phyloP scores from a whole-genome alignment of 2,329 filamentous ascomycete genomes.

The Rhinocladiella similis region DNA sequence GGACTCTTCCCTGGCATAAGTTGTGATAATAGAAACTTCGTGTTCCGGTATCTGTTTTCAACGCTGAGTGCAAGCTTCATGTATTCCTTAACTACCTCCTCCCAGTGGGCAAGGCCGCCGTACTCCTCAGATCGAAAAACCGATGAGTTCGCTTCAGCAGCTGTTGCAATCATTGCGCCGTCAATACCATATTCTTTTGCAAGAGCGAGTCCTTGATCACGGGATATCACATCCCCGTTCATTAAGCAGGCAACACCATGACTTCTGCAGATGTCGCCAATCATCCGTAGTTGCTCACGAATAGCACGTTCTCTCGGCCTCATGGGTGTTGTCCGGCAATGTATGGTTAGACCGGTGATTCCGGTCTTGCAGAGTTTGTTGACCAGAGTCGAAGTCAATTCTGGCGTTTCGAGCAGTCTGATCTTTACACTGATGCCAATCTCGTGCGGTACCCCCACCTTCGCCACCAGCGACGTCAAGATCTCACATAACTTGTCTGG shows the following conservation, averaged over 20 bases:
- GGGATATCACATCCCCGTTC: slow-evolving; percentile 85
- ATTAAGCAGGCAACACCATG: slow-evolving; percentile 89
- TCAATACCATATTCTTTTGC: slow-evolving; percentile 81
- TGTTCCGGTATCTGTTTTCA: slow-evolving; percentile 87
- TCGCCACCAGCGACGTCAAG: slow-evolving; percentile 74
- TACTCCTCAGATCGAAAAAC: slow-evolving; percentile 72
- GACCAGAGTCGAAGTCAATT: slow-evolving; percentile 75
- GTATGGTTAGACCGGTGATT: slow-evolving; percentile 87
- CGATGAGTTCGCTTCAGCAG: slow-evolving; percentile 87
- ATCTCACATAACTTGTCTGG: slow-evolving; percentile 84
- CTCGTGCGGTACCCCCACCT: slow-evolving; percentile 73
- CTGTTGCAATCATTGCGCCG: slow-evolving; percentile 94
- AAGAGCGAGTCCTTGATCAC: slow-evolving; percentile 70
- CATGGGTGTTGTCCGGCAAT: slow-evolving; percentile 97
- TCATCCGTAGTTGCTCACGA: slow-evolving; percentile 79
- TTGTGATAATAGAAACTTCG: slow-evolving; percentile 84
- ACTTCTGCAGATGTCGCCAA: slow-evolving; percentile 75
- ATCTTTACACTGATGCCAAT: slow-evolving; percentile 99
- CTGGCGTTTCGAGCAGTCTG: slow-evolving; percentile 74
- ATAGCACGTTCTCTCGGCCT: slow-evolving; percentile 85
- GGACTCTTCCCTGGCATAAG: slow-evolving; percentile 78
- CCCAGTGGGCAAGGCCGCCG: slow-evolving; percentile 73
- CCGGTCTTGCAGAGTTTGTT: slow-evolving; percentile 78
- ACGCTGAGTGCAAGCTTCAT: slow-evolving; percentile 70
- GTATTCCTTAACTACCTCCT: slow-evolving; percentile 74